phyloP scores from a whole-genome alignment of 225 moss, liverwort and hornwort genomes.

The Bryum argenteum region DNA sequence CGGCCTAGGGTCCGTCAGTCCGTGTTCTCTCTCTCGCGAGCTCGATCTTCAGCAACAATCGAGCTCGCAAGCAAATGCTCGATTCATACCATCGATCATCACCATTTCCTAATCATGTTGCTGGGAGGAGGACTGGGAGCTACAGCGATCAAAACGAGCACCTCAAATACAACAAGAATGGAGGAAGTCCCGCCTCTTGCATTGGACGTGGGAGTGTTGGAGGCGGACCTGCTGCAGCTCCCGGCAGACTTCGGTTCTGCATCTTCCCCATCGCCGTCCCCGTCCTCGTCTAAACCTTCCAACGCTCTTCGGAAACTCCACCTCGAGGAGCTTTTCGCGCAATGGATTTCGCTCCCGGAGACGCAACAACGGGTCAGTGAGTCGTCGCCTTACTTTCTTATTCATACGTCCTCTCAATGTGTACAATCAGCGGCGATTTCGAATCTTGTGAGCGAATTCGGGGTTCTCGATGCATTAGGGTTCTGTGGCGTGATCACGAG shows the following conservation, averaged over 20 bases:
- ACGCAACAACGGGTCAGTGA: conserved; percentile 81
- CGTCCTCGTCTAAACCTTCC: conserved; percentile 35
- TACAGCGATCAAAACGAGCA: neutral
- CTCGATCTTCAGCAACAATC: conserved; percentile 16
- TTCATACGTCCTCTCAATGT: too few species aligned
- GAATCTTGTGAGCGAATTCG: conserved; percentile 23
- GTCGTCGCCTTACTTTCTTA: neutral
- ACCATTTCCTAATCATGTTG: conserved; percentile 27
- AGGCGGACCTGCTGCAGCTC: conserved; percentile 62
- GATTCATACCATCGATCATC: neutral
- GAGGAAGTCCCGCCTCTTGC: conserved; percentile 31
- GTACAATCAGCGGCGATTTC: neutral
- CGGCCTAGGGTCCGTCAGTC: conserved; percentile 3
- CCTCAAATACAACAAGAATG: conserved; percentile 16
- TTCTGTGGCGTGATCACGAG: conserved; percentile 1
- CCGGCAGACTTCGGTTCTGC: conserved; percentile 40
- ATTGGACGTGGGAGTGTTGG: conserved; percentile 51
- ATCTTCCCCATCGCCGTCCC: conserved; percentile 31
- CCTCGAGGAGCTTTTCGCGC: conserved; percentile 85
- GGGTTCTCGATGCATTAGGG: conserved; percentile 33
- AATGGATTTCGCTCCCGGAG: conserved; percentile 98
- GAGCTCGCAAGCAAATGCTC: conserved; percentile 4
- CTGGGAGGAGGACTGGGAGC: conserved; percentile 38
- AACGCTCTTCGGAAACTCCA: conserved; percentile 51
- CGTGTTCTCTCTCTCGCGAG: neutral